Base-by-base conservation (phyloP, 2,329 filamentous ascomycete species). In the Spiromastix sp. region DNA sequence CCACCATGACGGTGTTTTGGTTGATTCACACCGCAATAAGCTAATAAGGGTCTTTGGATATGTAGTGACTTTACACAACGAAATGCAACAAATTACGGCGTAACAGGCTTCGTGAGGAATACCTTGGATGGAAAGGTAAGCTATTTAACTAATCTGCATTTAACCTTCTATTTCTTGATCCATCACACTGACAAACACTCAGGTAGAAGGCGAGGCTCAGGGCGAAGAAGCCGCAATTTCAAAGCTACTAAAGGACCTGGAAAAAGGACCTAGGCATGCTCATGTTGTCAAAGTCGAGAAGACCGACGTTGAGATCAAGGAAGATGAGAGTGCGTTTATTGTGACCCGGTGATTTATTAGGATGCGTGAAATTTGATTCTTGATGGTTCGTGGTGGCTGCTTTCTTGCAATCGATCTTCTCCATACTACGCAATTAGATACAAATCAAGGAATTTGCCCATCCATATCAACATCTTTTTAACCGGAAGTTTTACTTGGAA, bases 131-230 rank as follows among this genome's bases (percentile, higher is more conserved):
- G 61, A 42, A 59, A 59, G 47, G 66, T 68, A 30, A 6, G 56
- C n/a, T n/a, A n/a, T n/a, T n/a, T n/a, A n/a, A n/a, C 7, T 24
- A 24, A 24, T 24, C 7, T 24, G 16, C 30, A 24, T 11, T 22
- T 27, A 26, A 28, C n/a, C 30, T 10, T 16, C 4, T 13, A 22
- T 30, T 27, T 11, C 8, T 20, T n/a, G 12, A 10, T 13, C 6
- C 11, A 26, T 17, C 9, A 33, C 25, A 32, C 33, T 37, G 24
- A 39, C 9, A 15, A 15, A 20, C 16, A 19, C 28, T 37, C 45
- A 94, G 85, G 87, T 96, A 30, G 77, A 85, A 52, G 89, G 89
- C 17, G 87, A 95, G 61, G 86, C 80, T 4, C 89, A 96, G 55
- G 87, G 85, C 19, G 67, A 72, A 2, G 68, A 77, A 1, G 70